phyloP scores from a whole-genome alignment of 2,329 filamentous ascomycete species.

The Chaetomium sp. region DNA sequence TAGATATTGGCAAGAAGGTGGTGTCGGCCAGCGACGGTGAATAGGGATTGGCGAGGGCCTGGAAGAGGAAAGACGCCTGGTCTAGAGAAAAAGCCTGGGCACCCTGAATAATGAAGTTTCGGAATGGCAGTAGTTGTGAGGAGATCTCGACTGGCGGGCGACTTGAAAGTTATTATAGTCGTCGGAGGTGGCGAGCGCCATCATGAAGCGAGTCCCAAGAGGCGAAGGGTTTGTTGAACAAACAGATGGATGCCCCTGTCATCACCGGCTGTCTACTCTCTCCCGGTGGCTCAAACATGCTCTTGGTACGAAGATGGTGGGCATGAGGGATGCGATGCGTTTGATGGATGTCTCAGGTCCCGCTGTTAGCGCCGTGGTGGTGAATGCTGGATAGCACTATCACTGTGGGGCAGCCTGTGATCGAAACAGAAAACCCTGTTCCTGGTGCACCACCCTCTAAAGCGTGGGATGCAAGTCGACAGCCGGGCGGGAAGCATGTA shows the following conservation, averaged over 20 bases:
- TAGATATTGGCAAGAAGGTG: background rate
- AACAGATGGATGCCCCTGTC: conserved; percentile 6
- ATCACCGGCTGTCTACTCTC: conserved; percentile 5
- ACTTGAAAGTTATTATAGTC: conserved; percentile 6
- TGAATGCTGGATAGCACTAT: background rate
- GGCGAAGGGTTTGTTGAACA: background rate
- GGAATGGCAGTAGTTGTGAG: background rate
- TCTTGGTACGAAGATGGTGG: conserved; percentile 8
- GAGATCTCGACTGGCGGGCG: background rate
- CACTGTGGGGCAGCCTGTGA: conserved; percentile 4
- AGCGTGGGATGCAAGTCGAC: background rate
- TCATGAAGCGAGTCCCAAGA: background rate
- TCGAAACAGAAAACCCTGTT: conserved; percentile 1
- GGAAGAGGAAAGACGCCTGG: conserved; percentile 29
- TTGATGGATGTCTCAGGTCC: conserved; percentile 26
- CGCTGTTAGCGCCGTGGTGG: conserved; percentile 21
- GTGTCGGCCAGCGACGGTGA: conserved; percentile 23
- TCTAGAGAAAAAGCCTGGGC: conserved; percentile 14
- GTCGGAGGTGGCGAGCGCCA: background rate
- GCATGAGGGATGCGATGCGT: conserved; percentile 20
- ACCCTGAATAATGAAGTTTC: background rate
- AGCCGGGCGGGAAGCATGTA: background rate
- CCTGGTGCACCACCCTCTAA: background rate
- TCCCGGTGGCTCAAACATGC: conserved; percentile 19
- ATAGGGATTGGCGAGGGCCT: conserved; percentile 8